Percentiles rank a stretch among this genome's conserved stretches.
phyloP scores from a whole-genome alignment of 2,329 filamentous ascomycete species.

The Pestalotiopsis sp. region DNA sequence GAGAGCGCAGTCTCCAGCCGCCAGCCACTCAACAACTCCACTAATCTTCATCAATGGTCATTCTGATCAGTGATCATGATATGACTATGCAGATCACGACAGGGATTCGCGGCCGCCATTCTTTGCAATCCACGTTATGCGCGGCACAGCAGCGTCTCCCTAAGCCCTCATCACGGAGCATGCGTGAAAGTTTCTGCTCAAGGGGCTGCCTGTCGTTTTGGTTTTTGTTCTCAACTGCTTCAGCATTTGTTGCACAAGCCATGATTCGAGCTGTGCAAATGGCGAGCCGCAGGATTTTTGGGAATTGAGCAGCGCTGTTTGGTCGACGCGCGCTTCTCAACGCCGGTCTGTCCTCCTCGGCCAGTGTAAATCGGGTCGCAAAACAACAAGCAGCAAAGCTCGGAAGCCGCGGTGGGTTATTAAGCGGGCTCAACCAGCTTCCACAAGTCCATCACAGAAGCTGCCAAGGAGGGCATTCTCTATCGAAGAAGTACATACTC shows the following conservation, averaged over 20 bases:
- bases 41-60: too few relatives aligned
- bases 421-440: too few relatives aligned
- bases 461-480: not conserved
- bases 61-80: not conserved
- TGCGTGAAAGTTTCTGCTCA: not conserved
- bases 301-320: not conserved
- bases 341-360: too few relatives aligned
- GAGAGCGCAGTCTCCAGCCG: too few relatives aligned
- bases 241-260: not conserved
- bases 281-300: not conserved
- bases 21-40: too few relatives aligned
- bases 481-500: not conserved
- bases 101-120: not conserved
- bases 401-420: too few relatives aligned
- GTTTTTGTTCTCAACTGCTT: not conserved
- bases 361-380: too few relatives aligned
- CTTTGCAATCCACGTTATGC: not conserved
- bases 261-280: not conserved
- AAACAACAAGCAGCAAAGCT: too few relatives aligned
- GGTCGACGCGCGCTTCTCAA: too few relatives aligned
- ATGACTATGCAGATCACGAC: not conserved
- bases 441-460: not conserved
- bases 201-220: not conserved
- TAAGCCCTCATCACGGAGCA: not conserved
- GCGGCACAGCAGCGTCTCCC: not conserved